Conservation (phyloP, 495 filamentous ascomycete species). For the Daldinia vernicosa region DNA sequence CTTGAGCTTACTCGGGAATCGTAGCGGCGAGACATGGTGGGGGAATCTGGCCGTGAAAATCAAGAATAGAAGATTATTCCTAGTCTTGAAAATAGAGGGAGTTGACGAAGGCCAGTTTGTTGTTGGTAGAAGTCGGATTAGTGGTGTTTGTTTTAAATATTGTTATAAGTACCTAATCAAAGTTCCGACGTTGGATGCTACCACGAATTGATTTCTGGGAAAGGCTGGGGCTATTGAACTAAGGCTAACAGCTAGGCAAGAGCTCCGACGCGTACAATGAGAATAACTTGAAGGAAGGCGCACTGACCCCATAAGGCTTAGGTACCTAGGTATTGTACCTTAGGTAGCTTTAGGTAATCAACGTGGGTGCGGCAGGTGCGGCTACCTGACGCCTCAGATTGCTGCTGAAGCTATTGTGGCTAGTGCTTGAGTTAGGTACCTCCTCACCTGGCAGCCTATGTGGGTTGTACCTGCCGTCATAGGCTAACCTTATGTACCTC, state of each 20-base stretch:
- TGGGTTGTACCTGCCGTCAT: no score
- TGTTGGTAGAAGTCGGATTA: not conserved
- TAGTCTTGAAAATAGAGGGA: not conserved
- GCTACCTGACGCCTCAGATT: not conserved
- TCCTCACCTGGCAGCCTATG: no score
- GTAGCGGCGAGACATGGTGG: conserved; percentile 93
- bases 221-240: conserved; percentile 11
- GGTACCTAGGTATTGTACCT: not conserved
- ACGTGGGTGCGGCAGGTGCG: not conserved
- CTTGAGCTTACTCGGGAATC: conserved; percentile 84
- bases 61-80: not conserved
- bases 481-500: no score
- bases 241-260: conserved; percentile 41
- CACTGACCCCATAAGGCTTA: not conserved
- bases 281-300: not conserved
- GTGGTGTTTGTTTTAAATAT: conserved; percentile 7
- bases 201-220: conserved; percentile 2
- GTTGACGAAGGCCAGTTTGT: conserved; percentile 1
- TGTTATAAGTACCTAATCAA: conserved; percentile 18
- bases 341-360: not conserved
- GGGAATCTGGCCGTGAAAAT: conserved; percentile 23
- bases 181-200: not conserved
- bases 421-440: not conserved
- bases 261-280: conserved; percentile 41
- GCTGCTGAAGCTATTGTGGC: not conserved